Conservation (phyloP, 176 grass and related monocot species). For the Juncus inflexus region DNA sequence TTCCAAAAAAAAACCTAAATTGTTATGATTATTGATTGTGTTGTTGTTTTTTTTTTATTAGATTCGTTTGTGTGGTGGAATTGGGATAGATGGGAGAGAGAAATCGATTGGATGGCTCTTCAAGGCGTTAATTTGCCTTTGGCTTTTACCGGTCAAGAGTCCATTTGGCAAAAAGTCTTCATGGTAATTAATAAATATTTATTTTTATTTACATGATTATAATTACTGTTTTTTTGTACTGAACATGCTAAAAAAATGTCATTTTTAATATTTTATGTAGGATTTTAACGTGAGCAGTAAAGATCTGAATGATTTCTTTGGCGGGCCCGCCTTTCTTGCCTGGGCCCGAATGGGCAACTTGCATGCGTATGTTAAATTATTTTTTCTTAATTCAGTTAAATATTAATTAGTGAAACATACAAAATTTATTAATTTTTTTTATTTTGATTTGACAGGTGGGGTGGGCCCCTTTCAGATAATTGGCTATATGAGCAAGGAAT, state of each 20-base stretch:
- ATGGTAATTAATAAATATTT: constrained; percentile 39
- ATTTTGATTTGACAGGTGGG: constrained; percentile 61
- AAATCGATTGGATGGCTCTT: constrained; percentile 99
- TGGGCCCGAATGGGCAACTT: constrained; percentile 99
- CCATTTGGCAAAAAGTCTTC: constrained; percentile 93
- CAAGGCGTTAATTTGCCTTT: constrained; percentile 97
- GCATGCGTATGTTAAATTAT: constrained; percentile 58
- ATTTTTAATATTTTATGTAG: constrained; percentile 21
- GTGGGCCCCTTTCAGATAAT: constrained; percentile 83
- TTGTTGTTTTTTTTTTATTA: constrained; percentile 44
- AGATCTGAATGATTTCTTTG: constrained; percentile 86
- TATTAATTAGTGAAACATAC: too few species aligned
- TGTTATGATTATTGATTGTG: constrained; percentile 26
- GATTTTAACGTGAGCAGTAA: constrained; percentile 68
- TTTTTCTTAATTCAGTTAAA: background rate
- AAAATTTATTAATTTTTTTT: constrained; percentile 20
- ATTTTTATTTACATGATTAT: constrained; percentile 19
- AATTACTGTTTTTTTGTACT: constrained; percentile 7
- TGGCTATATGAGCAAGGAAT: constrained; percentile 79
- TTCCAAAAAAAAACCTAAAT: background rate
- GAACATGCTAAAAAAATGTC: too few species aligned
- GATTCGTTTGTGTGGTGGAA: constrained; percentile 94
- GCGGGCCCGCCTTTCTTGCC: constrained; percentile 92
- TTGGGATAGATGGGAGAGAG: constrained; percentile 96
- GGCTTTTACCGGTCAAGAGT: constrained; percentile 90